These are phyloP conservation scores for Epichloe typhina DNA, from an alignment of 2,329 filamentous ascomycete genomes.

Conservation along the genomic window DNA sequence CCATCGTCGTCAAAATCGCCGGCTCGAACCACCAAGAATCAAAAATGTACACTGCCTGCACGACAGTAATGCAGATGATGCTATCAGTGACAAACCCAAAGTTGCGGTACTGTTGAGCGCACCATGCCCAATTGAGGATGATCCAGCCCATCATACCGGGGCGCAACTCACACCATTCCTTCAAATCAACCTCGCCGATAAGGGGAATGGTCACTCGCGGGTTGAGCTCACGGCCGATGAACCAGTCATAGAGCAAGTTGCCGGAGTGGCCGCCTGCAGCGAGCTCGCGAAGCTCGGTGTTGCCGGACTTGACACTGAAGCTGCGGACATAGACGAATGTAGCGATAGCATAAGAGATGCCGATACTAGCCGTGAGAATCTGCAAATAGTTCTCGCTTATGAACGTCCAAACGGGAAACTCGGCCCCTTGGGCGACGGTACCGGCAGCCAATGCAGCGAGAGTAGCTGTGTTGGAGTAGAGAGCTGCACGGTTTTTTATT, in stretches of 20 bases:
- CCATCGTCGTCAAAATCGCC: slow-evolving; percentile 84
- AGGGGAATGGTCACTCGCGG: slow-evolving; percentile 68
- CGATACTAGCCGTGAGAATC: slow-evolving; percentile 68
- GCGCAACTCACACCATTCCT: slow-evolving; percentile 80
- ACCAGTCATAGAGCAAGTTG: slow-evolving; percentile 89
- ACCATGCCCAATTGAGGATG: slow-evolving; percentile 69
- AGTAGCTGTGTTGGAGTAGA: slow-evolving; percentile 61
- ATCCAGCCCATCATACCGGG: slow-evolving; percentile 86
- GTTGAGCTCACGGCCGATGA: slow-evolving; percentile 91
- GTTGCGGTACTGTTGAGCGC: slow-evolving; percentile 76
- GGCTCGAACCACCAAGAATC: slow-evolving; percentile 81
- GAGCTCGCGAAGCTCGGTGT: slow-evolving; percentile 60
- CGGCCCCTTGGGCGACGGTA: slow-evolving; percentile 61
- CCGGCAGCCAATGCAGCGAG: slow-evolving; percentile 60
- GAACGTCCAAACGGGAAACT: slow-evolving; percentile 84
- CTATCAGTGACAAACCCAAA: slow-evolving; percentile 77
- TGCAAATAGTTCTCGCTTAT: slow-evolving; percentile 85
- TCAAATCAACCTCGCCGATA: slow-evolving; percentile 79
- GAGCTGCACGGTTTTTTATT: slow-evolving; percentile 35
- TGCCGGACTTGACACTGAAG: slow-evolving; percentile 65
- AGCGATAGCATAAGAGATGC: slow-evolving; percentile 61
- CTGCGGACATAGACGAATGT: slow-evolving; percentile 70
- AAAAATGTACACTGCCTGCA: slow-evolving; percentile 72
- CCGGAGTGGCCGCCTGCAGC: slow-evolving; percentile 71
- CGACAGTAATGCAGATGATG: slow-evolving; percentile 63